phyloP scores from a whole-genome alignment of 148 eudicot species.

The Agrostemma githago region DNA sequence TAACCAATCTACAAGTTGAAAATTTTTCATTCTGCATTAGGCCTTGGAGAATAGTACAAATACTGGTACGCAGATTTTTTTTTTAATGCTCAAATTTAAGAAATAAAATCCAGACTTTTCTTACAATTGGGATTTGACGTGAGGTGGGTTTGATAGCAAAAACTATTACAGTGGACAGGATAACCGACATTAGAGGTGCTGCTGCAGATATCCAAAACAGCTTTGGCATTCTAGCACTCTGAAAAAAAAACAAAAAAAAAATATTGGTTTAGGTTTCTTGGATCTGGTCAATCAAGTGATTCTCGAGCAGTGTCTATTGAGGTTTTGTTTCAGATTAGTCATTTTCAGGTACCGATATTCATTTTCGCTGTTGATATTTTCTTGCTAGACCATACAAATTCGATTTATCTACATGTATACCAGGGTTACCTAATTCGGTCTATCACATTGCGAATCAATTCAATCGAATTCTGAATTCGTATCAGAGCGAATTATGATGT shows the following conservation, averaged over 20 bases:
- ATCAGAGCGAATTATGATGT: no score
- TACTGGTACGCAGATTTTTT: not conserved
- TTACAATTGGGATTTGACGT: constrained; percentile 59
- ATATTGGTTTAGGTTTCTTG: not conserved
- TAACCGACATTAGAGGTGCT: constrained; percentile 75
- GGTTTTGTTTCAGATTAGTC: no score
- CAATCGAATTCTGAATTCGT: no score
- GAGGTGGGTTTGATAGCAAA: constrained; percentile 47
- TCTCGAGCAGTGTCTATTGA: no score
- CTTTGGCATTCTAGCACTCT: constrained; percentile 69
- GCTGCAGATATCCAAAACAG: constrained; percentile 93
- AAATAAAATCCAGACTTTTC: constrained; percentile 10
- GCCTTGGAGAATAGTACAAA: not conserved
- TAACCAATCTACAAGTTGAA: constrained; percentile 62
- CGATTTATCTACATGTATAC: no score
- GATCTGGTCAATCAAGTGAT: no score
- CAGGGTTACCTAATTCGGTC: no score
- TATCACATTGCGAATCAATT: no score
- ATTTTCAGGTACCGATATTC: no score
- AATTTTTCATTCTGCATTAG: not conserved
- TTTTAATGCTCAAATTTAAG: not conserved
- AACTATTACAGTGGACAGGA: constrained; percentile 66
- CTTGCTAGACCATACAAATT: no score
- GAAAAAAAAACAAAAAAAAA: constrained; percentile 3
- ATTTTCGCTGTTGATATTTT: no score